Percentiles rank a stretch among this genome's conserved stretches.
Evolutionary conservation across 305 asterid species (phyloP).

Genomic region (Fraxinus dipetala): DNA sequence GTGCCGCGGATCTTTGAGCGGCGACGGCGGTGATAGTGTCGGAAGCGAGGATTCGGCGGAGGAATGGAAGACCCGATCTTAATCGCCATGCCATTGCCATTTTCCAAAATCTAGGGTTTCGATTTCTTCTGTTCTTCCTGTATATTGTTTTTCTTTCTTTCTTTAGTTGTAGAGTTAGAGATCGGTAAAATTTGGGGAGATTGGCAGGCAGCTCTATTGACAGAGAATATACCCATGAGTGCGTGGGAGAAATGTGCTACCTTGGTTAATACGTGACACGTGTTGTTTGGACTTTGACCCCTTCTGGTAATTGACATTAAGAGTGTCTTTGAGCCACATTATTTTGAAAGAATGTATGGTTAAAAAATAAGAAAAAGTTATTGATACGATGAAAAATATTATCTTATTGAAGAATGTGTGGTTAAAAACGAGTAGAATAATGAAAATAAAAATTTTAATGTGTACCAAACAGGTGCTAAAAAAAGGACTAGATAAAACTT

Average conservation of each 20-base stretch:
- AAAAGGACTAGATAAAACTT: too few relatives aligned
- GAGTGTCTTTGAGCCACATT: too few relatives aligned
- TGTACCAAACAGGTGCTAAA: too few relatives aligned
- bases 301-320: neutral
- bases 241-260: neutral
- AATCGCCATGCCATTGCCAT: slow-evolving; percentile 42
- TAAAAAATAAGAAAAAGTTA: too few relatives aligned
- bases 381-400: too few relatives aligned
- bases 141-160: neutral
- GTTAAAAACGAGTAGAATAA: too few relatives aligned
- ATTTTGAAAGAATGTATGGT: too few relatives aligned
- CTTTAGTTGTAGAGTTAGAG: neutral
- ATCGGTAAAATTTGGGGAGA: neutral
- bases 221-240: neutral
- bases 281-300: neutral
- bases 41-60: slow-evolving; percentile 28
- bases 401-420: too few relatives aligned
- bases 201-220: neutral
- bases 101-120: neutral
- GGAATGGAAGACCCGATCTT: slow-evolving; percentile 35
- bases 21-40: slow-evolving; percentile 32
- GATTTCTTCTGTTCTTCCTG: slow-evolving; percentile 12
- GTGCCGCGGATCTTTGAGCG: slow-evolving; percentile 47
- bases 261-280: neutral
- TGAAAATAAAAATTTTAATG: too few relatives aligned